phyloP scores from a whole-genome alignment of 805 yeast genomes.

The Metschnikowia picachoensis region DNA sequence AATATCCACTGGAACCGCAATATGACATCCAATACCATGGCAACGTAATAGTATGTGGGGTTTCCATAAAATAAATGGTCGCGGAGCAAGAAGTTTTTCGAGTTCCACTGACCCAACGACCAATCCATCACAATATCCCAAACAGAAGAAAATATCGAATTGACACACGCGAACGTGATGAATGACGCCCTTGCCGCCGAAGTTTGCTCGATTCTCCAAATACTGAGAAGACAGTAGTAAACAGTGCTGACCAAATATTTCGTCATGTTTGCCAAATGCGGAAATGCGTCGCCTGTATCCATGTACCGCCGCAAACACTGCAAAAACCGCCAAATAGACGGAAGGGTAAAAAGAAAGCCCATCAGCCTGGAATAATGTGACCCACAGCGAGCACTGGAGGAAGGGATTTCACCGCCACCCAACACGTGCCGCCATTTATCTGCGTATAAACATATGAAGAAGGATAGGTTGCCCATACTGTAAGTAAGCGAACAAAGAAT shows the following conservation, averaged over 20 bases:
- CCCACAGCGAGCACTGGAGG: constrained; percentile 52
- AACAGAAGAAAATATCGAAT: constrained; percentile 61
- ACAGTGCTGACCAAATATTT: constrained; percentile 68
- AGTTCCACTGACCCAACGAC: constrained; percentile 72
- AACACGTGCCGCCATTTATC: constrained; percentile 61
- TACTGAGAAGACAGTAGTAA: constrained; percentile 70
- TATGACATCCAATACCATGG: constrained; percentile 68
- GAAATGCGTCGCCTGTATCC: constrained; percentile 95
- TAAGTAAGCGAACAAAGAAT: constrained; percentile 85
- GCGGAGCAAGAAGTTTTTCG: constrained; percentile 57
- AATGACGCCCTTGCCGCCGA: constrained; percentile 50
- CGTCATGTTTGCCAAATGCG: constrained; percentile 84
- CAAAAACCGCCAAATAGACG: constrained; percentile 84
- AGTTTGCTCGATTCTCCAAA: constrained; percentile 61
- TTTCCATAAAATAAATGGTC: constrained; percentile 63
- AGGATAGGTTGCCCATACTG: constrained; percentile 77
- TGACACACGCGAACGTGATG: constrained; percentile 68
- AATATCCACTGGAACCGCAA: constrained; percentile 90
- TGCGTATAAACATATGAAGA: constrained; percentile 80
- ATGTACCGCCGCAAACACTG: constrained; percentile 90
- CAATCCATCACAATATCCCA: constrained; percentile 98
- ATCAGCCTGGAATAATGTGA: constrained; percentile 68
- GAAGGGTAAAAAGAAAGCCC: constrained; percentile 83
- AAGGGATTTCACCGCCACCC: constrained; percentile 28
- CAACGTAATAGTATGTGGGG: constrained; percentile 62